Evolutionary conservation across 345 rosid genomes (phyloP), one percentile per base, ranked within the genome.

Genomic region (Cardamine resedifolia): DNA sequence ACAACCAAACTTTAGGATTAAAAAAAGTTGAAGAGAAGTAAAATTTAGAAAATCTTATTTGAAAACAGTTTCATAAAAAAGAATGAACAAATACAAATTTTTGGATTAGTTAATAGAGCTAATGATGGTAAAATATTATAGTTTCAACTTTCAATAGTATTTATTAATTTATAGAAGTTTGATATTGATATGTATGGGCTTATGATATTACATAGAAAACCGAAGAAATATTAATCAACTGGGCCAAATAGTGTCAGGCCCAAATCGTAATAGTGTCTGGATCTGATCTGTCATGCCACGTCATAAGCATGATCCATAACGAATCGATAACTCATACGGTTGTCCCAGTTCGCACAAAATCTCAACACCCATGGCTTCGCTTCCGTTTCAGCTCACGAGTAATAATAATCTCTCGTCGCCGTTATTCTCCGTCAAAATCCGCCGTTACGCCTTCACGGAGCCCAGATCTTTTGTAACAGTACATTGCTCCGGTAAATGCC

Each of bases 401-500:
- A 84, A 48, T 18, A 84, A 48, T 58, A 27, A 24, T 66, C 45
- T 71, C 23, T 56, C 76, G 20, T 19, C 64, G 3, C 64, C 66
- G n/a, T 58, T 3, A 58, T 68, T 56, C 6, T 71, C 82, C 52
- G 41, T 68, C 0, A 65, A 47, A 45, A 39, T 80, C 53, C 81
- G 26, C 55, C 78, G 71, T 38, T 59, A 58, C 38, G 38, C 58
- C 11, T 30, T 59, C 36, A 59, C 72, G 1, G 76, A 53, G 21
- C 72, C 49, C 7, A 82, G 71, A 39, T 61, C 81, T 11, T 80
- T 80, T 3, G 6, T 70, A 69, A 73, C 70, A 43, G 36, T 84
- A 49, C 66, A 53, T 49, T 90, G 90, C 84, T 86, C 86, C 23
- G 85, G 92, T 85, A 80, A 65, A 4, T 45, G 0, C 34, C 69